These are phyloP conservation scores for Paxillus ammoniavirescens DNA, from an alignment of 768 basidiomycete species.

Conservation along the genomic window DNA sequence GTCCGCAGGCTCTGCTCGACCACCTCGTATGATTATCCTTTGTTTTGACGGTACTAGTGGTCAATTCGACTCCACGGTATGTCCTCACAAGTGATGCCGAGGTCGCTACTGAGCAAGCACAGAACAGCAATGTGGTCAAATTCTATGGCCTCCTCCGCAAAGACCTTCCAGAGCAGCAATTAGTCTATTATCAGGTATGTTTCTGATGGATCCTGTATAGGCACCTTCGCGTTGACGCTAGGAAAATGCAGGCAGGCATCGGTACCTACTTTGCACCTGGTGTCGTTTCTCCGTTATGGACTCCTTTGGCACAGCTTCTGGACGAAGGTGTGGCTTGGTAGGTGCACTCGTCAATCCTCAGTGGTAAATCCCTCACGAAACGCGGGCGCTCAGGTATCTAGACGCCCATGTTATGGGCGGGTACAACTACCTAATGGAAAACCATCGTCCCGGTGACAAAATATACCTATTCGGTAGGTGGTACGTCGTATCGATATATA, in stretches of 20 bases:
- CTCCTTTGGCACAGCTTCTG: conserved; percentile 56
- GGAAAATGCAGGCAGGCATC: conserved; percentile 40
- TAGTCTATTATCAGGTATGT: conserved; percentile 70
- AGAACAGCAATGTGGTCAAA: conserved; percentile 72
- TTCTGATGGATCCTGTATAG: not conserved
- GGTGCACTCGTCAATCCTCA: conserved; percentile 7
- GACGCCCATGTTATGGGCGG: conserved; percentile 72
- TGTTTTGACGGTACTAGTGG: conserved; percentile 71
- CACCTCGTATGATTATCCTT: conserved; percentile 50
- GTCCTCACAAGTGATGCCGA: conserved; percentile 11
- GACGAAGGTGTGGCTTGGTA: conserved; percentile 77
- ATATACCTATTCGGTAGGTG: conserved; percentile 67
- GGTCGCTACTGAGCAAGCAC: not conserved
- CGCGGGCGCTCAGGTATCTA: conserved; percentile 50
- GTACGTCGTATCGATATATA: not conserved
- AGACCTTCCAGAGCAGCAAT: conserved; percentile 48
- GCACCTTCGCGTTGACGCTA: not conserved
- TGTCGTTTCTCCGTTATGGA: conserved; percentile 59
- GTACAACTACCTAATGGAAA: conserved; percentile 78
- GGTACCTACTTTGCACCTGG: conserved; percentile 59
- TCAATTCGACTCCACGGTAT: conserved; percentile 48
- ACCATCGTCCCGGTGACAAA: conserved; percentile 69
- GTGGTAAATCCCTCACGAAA: not conserved
- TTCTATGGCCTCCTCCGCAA: conserved; percentile 68
- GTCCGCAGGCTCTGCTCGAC: not conserved